Evolutionary conservation across 306 rosid genomes (phyloP), one percentile per base, ranked within the genome.

Genomic region (Inga laurina): DNA sequence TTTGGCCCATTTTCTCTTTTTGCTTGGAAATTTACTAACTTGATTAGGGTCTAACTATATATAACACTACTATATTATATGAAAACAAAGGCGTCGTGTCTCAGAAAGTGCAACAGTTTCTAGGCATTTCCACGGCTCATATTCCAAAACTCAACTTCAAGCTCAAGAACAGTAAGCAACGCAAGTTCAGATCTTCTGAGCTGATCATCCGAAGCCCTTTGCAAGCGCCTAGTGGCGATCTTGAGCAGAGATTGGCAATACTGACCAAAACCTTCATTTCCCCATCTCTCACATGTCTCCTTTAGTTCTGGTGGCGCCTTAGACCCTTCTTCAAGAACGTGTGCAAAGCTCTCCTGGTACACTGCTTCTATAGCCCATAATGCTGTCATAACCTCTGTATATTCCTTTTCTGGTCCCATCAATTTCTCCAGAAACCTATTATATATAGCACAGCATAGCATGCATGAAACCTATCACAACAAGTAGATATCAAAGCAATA

Each of bases 231-330:
- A 72, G 90, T 59, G 10, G 84, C 93, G 37, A 95, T 90, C 27
- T 74, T 77, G 52, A 78, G 85, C 22, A 95, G 88, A 48, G 91
- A 71, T 34, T 84, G 78, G 41, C 99, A 95, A 61, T 95, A 95
- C 67, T 76, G 86, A 61, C 86, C 90, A 78, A 95, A 95, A 15
- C 85, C 94, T 21, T 91, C 91, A 75, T 74, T 91, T 43, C 98
- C 99, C 99, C 98, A 95, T 80, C 98, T 89, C 57, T 76, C 87
- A 77, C 98, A 95, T 32, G 89, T 88, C 84, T 89, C 94, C 81
- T 83, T 79, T 80, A 91, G 83, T 82, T 92, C 93, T 49, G 75
- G 74, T 67, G 97, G 96, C 54, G 89, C 83, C 72, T 85, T 84
- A 7, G 96, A 88, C 6, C 90, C 98, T 32, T 92, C 91, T 77